These are phyloP conservation scores for Letharia lupina DNA, from an alignment of 495 filamentous ascomycete species.

Conservation along the genomic window DNA sequence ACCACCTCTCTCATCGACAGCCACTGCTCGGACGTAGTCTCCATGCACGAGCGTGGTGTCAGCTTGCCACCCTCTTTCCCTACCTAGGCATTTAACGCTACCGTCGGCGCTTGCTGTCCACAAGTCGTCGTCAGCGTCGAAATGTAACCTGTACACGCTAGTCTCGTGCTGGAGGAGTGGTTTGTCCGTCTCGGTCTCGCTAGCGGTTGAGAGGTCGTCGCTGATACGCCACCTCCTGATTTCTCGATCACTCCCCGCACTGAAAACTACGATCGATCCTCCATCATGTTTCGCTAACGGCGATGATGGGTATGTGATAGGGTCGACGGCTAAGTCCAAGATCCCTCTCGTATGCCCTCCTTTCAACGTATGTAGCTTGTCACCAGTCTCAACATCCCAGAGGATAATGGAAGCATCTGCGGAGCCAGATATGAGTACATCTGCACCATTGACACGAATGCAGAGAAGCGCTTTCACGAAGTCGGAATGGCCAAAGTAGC, in stretches of 20 bases:
- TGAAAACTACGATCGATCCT: conserved; percentile 52
- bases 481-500: conserved; percentile 70
- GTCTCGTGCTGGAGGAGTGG: conserved; percentile 80
- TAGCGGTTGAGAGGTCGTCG: conserved; percentile 25
- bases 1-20: conserved; percentile 57
- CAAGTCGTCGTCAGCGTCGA: conserved; percentile 63
- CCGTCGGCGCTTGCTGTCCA: conserved; percentile 90
- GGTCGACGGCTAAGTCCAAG: conserved; percentile 67
- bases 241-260: conserved; percentile 74
- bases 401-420: conserved; percentile 80
- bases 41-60: conserved; percentile 71
- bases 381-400: conserved; percentile 62
- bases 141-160: conserved; percentile 68
- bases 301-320: conserved; percentile 31
- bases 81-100: conserved; percentile 63
- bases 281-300: neutral
- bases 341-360: conserved; percentile 66
- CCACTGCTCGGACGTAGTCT: conserved; percentile 80
- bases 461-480: conserved; percentile 74
- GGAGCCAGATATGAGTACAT: conserved; percentile 71
- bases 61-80: conserved; percentile 54
- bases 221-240: conserved; percentile 65
- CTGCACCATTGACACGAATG: conserved; percentile 28
- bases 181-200: conserved; percentile 41
- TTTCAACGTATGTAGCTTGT: conserved; percentile 62